Percentiles rank a stretch among this genome's conserved stretches.
Conservation (phyloP, 2,329 filamentous ascomycete species). For the Diplodia intermedia region DNA sequence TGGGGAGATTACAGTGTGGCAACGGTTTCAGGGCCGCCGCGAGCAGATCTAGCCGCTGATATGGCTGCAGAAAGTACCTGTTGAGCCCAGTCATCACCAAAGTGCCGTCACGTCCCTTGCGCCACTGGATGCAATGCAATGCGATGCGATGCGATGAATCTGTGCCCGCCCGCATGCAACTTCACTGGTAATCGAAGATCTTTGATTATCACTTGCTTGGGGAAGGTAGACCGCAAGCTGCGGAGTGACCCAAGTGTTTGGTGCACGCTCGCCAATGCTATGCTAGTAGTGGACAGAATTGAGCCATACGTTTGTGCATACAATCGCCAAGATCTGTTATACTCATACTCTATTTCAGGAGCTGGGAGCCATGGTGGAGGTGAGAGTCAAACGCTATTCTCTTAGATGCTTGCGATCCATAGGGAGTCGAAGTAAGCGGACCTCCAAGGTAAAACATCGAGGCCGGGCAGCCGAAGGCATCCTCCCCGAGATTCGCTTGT, state of each 20-base stretch:
- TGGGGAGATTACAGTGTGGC: neutral
- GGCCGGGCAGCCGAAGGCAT: too few relatives aligned
- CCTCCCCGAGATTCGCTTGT: too few relatives aligned
- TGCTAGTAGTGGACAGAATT: neutral
- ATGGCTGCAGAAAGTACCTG: neutral
- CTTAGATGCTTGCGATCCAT: too few relatives aligned
- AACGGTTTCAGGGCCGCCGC: neutral
- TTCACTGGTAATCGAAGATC: too few relatives aligned
- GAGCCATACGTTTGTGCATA: too few relatives aligned
- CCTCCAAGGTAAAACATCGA: too few relatives aligned
- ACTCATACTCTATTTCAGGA: neutral
- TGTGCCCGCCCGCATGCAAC: neutral
- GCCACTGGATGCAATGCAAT: neutral
- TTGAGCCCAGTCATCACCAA: neutral
- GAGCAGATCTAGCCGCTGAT: neutral
- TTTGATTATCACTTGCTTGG: neutral
- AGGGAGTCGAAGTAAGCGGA: too few relatives aligned
- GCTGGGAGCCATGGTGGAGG: neutral
- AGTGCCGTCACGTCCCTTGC: neutral
- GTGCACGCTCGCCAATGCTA: neutral
- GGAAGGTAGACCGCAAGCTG: neutral
- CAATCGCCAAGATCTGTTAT: neutral
- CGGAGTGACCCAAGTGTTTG: neutral
- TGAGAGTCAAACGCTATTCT: too few relatives aligned
- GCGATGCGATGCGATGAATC: neutral